These are phyloP conservation scores for Hawksworthiomyces lignivorus DNA, from an alignment of 2,329 filamentous ascomycete species.

Conservation along the genomic window DNA sequence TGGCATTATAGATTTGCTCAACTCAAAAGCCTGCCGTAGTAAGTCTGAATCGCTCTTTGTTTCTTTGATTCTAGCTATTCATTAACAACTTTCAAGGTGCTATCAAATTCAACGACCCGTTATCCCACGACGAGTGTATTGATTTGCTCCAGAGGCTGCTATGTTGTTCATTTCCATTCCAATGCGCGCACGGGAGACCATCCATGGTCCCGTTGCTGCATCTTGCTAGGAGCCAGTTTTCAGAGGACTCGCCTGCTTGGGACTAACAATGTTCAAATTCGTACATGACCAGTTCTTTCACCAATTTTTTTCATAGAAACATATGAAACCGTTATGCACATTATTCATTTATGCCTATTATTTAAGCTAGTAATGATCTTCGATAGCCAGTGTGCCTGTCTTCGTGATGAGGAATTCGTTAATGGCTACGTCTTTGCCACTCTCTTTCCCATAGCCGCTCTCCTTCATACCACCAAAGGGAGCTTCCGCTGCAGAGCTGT, in stretches of 20 bases:
- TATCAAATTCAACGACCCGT: conserved; percentile 76
- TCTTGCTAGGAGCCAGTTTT: conserved; percentile 25
- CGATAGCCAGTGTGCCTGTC: conserved; percentile 35
- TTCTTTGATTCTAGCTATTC: background rate
- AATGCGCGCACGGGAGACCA: conserved; percentile 72
- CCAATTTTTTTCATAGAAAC: too few relatives aligned
- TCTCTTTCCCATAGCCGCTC: conserved; percentile 39
- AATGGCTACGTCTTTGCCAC: conserved; percentile 39
- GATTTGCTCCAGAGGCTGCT: conserved; percentile 50
- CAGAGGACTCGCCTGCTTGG: too few relatives aligned
- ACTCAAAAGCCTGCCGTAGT: conserved; percentile 70
- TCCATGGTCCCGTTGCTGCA: conserved; percentile 57
- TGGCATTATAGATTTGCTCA: conserved; percentile 67
- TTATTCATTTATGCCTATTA: too few relatives aligned
- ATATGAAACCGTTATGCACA: too few relatives aligned
- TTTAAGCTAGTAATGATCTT: conserved; percentile 28
- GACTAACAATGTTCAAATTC: too few relatives aligned
- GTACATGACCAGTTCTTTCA: too few relatives aligned
- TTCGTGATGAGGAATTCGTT: conserved; percentile 40
- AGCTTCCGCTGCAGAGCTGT: conserved; percentile 33
- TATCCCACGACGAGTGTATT: conserved; percentile 51
- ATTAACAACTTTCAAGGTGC: conserved; percentile 35
- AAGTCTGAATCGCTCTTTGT: conserved; percentile 16
- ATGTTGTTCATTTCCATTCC: conserved; percentile 64
- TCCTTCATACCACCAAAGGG: conserved; percentile 43